Conservation (phyloP, 1,139 yeast genomes). For the Meyerozyma smithsonii region DNA sequence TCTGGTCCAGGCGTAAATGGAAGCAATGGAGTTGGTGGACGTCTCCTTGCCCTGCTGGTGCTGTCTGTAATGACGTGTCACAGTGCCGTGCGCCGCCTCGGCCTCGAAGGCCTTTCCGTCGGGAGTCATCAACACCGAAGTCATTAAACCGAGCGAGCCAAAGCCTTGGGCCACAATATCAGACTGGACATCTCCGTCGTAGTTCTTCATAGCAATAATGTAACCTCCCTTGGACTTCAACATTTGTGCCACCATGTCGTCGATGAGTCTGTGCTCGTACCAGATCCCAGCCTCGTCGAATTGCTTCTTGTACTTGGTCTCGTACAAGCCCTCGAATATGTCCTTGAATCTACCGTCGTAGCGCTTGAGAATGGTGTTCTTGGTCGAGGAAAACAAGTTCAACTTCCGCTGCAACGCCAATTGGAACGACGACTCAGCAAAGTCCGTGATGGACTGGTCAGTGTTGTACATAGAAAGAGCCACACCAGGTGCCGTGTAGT, state of each 20-base stretch:
- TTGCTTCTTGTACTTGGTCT: slow-evolving; percentile 56
- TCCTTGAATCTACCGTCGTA: slow-evolving; percentile 96
- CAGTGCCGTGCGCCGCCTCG: slow-evolving; percentile 98
- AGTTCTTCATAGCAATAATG: slow-evolving; percentile 92
- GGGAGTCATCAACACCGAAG: slow-evolving; percentile 88
- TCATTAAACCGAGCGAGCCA: slow-evolving; percentile 94
- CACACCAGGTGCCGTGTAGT: slow-evolving; percentile 76
- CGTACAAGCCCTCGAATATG: slow-evolving; percentile 80
- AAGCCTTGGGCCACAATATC: slow-evolving; percentile 98
- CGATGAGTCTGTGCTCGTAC: slow-evolving; percentile 95
- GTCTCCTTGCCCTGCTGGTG: slow-evolving; percentile 95
- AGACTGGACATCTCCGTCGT: slow-evolving; percentile 96
- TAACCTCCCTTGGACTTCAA: slow-evolving; percentile 92
- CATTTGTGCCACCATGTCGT: slow-evolving; percentile 99
- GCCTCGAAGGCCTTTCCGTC: slow-evolving; percentile 95
- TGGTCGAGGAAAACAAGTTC: slow-evolving; percentile 83
- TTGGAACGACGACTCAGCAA: slow-evolving; percentile 89
- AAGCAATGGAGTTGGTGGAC: slow-evolving; percentile 97
- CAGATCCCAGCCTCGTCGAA: slow-evolving; percentile 80
- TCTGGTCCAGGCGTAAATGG: slow-evolving; percentile 95
- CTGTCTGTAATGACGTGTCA: slow-evolving; percentile 92
- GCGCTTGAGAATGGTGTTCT: slow-evolving; percentile 87
- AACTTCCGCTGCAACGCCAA: slow-evolving; percentile 73
- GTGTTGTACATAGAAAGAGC: slow-evolving; percentile 95
- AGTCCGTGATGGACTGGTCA: slow-evolving; percentile 81